Conservation (phyloP, 805 yeast species). For the Saccharomycopsis olivae region DNA sequence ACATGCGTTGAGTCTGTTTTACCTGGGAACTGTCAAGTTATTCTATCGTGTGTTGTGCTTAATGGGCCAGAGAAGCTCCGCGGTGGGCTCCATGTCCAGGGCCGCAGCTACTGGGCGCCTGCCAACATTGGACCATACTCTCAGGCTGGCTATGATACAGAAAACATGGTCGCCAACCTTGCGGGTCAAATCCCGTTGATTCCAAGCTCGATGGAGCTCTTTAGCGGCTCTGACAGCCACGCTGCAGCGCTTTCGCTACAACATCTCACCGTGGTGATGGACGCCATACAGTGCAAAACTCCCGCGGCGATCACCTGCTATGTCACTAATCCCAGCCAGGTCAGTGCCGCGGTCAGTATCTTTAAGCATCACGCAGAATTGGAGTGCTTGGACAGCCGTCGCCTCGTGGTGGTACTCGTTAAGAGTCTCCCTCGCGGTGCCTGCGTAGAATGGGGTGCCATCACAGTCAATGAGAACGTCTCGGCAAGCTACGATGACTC, state of each 20-base stretch:
- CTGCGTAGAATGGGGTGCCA: too few species aligned
- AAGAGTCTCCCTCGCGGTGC: too few species aligned
- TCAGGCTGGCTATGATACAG: slow-evolving; percentile 51
- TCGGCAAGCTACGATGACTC: too few species aligned
- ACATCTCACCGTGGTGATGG: slow-evolving; percentile 56
- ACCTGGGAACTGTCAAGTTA: slow-evolving; percentile 30
- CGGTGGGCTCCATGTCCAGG: slow-evolving; percentile 90
- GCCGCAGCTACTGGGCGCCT: slow-evolving; percentile 97
- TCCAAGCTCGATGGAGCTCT: slow-evolving; percentile 57
- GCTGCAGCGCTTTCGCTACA: slow-evolving; percentile 59
- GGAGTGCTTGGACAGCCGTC: too few species aligned
- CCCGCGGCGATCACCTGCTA: slow-evolving; percentile 46
- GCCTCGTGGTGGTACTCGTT: too few species aligned
- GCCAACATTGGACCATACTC: slow-evolving; percentile 97
- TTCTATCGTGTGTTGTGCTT: slow-evolving; percentile 48
- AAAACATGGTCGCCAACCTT: slow-evolving; percentile 42
- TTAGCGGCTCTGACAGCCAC: too few species aligned
- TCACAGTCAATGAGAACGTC: too few species aligned
- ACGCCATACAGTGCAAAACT: slow-evolving; percentile 37
- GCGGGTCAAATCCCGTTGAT: slow-evolving; percentile 90
- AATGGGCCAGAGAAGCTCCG: slow-evolving; percentile 14
- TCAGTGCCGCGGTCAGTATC: too few species aligned
- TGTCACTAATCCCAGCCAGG: slow-evolving; percentile 33
- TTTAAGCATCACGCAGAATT: too few species aligned
- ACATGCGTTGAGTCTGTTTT: slow-evolving; percentile 63